Base-by-base conservation (phyloP, 2,329 filamentous ascomycete species). In the Niveomyces coronatus region DNA sequence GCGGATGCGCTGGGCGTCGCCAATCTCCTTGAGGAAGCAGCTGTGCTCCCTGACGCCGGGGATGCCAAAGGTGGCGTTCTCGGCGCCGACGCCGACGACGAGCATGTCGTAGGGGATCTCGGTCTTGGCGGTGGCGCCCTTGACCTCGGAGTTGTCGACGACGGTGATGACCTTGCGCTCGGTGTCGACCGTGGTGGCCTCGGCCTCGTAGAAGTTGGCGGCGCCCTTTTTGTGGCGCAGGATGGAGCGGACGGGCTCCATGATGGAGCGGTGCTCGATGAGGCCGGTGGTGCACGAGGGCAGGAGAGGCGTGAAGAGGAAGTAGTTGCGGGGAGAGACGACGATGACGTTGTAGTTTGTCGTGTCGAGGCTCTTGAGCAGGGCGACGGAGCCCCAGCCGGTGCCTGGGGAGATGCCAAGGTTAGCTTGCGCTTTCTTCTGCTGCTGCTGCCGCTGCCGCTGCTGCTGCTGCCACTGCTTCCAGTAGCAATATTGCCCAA, bases 341-440 rank as follows among this genome's bases (percentile, higher is more conserved):
- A 98, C 87, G 57, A 96, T 65, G 62, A 96, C 89, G 62, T 98
- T 96, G 77, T 96, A 98, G 74, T 96, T 94, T 63, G 94, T 85
- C 45, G 89, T 95, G 58, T 98, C 88, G 63, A 98, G 84, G 61
- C 94, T 95, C 77, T 98, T 98, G 49, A 98, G 77, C 44, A 98
- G 79, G 44, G 89, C 93, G 54, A 98, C 86, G 30, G 89, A 86
- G 51, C 68, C 91, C 91, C 91, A 98, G 51, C 91, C 91, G 52
- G 88, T 94, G 56, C 89, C 89, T 95, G 45, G 13, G 13, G 45
- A 33, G 37, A 35, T 37, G 32, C 46, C 43, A 43, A 41, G 49
- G 34, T 41, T n/a, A 32, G 24, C 29, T 32, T 33, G 17, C 4
- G 10, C 10, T 4, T 13, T 28, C 13, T 19, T n/a, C 4, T 27